Evolutionary conservation across 2,329 filamentous ascomycete species (phyloP), one percentile per base, ranked within the genome.

Genomic region (Blumeria graminis): DNA sequence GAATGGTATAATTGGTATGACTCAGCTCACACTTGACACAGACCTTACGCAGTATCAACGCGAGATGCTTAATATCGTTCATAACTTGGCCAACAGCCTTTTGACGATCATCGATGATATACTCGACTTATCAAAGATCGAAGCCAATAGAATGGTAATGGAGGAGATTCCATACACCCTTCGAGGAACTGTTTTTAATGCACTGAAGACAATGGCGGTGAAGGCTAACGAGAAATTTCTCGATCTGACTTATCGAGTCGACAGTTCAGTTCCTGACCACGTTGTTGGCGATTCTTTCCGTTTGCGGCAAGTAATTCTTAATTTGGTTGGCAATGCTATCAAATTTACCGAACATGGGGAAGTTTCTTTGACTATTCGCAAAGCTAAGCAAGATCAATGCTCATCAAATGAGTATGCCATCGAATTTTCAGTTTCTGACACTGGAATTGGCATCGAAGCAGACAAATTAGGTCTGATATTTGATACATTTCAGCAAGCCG

Each of bases 311-410:
- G 94, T 98, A 63, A 95, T 96, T 60, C 77, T 96, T 57, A 98
- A 98, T 70, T 74, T 98, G 57, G 90, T 96, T 56, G 92, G 92
- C 66, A 98, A 98, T 65, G 90, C 92, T 56, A 95, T 98, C 74
- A 98, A 98, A 68, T 98, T 98, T 69, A 96, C 92, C 3, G 90
- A 96, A 69, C 84, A 93, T 64, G 92, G 92, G 59, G 88, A 94
- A 68, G 92, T 98, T 64, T 93, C 89, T 68, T 79, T 96, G 56
- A 88, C 84, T n/a, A 95, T 96, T 63, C 81, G 82, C 64, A 75
- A 81, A 70, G 74, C 85, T 34, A 74, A 78, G 59, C 76, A 81
- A 52, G 76, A 81, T 52, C 74, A 80, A 45, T 84, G 79, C 63
- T 75, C 75, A 11, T 73, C 76, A 10, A 82, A 84, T 62, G 86